phyloP scores from a whole-genome alignment of 2,329 filamentous ascomycete species.

The Diaporthe citrichinensis region DNA sequence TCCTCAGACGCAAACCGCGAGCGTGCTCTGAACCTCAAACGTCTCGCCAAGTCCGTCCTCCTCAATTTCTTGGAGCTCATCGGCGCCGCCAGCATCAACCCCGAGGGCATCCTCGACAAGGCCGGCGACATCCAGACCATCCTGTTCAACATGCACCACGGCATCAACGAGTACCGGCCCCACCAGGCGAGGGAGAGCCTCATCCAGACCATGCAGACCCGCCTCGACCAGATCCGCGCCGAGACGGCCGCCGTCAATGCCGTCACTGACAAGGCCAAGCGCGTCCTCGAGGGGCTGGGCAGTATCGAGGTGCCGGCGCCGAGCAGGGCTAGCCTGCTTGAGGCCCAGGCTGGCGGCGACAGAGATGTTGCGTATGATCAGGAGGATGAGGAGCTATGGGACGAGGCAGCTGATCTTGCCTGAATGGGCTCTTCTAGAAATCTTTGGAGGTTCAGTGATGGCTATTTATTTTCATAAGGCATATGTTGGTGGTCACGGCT shows the following conservation, averaged over 20 bases:
- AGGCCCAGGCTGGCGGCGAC: not conserved
- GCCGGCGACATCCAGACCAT: conserved; percentile 84
- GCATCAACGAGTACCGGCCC: conserved; percentile 94
- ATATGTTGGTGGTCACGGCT: not conserved
- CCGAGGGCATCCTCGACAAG: conserved; percentile 76
- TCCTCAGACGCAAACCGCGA: conserved; percentile 71
- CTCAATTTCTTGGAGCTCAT: conserved; percentile 91
- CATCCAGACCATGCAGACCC: conserved; percentile 89
- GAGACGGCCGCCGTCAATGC: conserved; percentile 80
- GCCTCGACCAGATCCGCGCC: conserved; percentile 78
- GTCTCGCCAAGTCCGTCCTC: conserved; percentile 85
- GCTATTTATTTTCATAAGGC: not conserved
- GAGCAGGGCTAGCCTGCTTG: not conserved
- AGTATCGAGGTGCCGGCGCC: conserved; percentile 58
- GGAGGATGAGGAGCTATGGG: conserved; percentile 34
- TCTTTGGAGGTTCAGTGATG: not conserved
- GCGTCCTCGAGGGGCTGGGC: conserved; percentile 78
- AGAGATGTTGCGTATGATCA: not conserved
- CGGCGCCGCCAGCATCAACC: conserved; percentile 78
- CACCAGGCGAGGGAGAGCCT: conserved; percentile 92
- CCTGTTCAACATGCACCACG: conserved; percentile 91
- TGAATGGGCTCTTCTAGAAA: not conserved
- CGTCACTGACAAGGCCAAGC: conserved; percentile 79
- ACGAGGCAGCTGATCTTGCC: not conserved
- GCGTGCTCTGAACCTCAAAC: conserved; percentile 78